Conservation (phyloP, 2,329 filamentous ascomycete species). For the Xylariaceae sp. region DNA sequence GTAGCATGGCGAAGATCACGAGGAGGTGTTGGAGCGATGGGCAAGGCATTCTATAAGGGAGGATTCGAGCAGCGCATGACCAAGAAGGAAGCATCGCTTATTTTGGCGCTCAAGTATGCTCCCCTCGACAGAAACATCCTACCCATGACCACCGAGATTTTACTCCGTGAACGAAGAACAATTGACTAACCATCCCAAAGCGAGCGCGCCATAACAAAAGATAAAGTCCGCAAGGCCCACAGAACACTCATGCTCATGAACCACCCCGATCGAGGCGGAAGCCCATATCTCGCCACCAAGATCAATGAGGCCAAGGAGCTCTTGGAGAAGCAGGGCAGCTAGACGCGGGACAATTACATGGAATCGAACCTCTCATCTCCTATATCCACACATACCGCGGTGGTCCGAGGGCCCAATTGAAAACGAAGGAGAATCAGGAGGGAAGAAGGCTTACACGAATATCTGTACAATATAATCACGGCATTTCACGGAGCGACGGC, state of each 20-base stretch:
- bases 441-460: slow-evolving; percentile 5
- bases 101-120: slow-evolving; percentile 80
- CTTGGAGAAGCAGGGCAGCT: slow-evolving; percentile 66
- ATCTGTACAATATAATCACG: slow-evolving; percentile 21
- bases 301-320: slow-evolving; percentile 98
- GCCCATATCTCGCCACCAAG: slow-evolving; percentile 94
- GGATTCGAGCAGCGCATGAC: slow-evolving; percentile 98
- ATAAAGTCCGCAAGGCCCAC: slow-evolving; percentile 93
- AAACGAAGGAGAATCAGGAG: not conserved
- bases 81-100: slow-evolving; percentile 83
- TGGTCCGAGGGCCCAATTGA: not conserved
- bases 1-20: slow-evolving; percentile 83
- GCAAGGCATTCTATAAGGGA: slow-evolving; percentile 95
- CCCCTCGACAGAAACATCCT: not conserved
- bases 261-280: slow-evolving; percentile 95
- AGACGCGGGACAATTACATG: not conserved
- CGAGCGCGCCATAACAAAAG: slow-evolving; percentile 83
- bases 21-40: slow-evolving; percentile 73
- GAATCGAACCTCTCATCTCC: not conserved
- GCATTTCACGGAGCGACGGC: slow-evolving; percentile 30
- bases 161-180: not conserved
- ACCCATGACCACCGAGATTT: not conserved
- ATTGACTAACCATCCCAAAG: slow-evolving; percentile 43
- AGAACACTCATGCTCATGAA: slow-evolving; percentile 95
- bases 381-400: not conserved